These are phyloP conservation scores for Blastomyces silverae DNA, from an alignment of 2,329 filamentous ascomycete species.

Conservation along the genomic window DNA sequence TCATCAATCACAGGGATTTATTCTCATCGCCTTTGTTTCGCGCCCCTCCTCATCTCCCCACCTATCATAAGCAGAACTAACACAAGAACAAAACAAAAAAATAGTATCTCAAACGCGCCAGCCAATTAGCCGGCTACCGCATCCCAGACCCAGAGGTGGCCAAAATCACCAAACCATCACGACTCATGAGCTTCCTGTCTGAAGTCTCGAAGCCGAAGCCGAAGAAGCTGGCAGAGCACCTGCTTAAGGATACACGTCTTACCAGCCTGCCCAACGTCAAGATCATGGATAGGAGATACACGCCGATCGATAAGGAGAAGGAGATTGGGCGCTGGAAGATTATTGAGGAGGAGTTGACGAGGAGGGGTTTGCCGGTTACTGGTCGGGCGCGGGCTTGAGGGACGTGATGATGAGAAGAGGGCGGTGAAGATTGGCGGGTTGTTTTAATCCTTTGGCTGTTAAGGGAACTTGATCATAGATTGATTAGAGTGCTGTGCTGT, in stretches of 20 bases:
- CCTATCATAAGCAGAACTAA: background rate
- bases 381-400: conserved; percentile 6
- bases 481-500: background rate
- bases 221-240: conserved; percentile 55
- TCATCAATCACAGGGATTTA: too few species aligned
- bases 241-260: conserved; percentile 46
- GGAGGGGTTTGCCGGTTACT: conserved; percentile 53
- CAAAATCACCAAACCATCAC: conserved; percentile 48
- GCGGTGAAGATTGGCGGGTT: background rate
- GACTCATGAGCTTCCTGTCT: conserved; percentile 49
- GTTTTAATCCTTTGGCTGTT: background rate
- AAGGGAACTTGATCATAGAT: background rate
- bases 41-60: background rate
- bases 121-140: conserved; percentile 70
- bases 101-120: conserved; percentile 72
- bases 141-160: conserved; percentile 64
- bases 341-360: conserved; percentile 62
- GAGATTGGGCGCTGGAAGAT: conserved; percentile 71
- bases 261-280: conserved; percentile 60
- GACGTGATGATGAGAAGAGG: too few species aligned
- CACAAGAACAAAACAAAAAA: background rate
- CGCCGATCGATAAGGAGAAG: conserved; percentile 64
- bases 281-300: conserved; percentile 58
- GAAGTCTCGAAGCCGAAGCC: conserved; percentile 35
- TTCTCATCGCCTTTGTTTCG: background rate